A percentile compares a stretch with the other conserved stretches of the same genome.
Evolutionary conservation across 192 early-diverging fungal genomes (phyloP).

Genomic region (Mortierella claussenii): DNA sequence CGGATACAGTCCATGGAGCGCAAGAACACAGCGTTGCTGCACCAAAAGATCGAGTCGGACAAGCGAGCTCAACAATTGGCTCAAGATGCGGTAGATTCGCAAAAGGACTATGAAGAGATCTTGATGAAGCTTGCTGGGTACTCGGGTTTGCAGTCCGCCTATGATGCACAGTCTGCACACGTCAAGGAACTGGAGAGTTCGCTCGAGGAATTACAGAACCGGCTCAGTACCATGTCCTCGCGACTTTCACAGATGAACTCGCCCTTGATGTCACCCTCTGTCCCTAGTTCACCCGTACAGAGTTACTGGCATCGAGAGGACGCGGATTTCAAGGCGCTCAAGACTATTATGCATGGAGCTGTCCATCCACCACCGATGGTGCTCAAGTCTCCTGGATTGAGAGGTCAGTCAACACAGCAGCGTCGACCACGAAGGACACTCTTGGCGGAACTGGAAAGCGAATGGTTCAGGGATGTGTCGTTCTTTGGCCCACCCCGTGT

Average conservation of each 20-base stretch:
- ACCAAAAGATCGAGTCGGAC: slow-evolving; percentile 37
- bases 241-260: slow-evolving; percentile 48
- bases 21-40: slow-evolving; percentile 21
- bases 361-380: slow-evolving; percentile 24
- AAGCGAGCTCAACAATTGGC: slow-evolving; percentile 22
- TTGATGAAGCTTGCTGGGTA: slow-evolving; percentile 14
- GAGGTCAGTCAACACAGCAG: no score
- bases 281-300: slow-evolving; percentile 38
- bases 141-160: slow-evolving; percentile 22
- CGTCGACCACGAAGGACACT: slow-evolving; percentile 45
- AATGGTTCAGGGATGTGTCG: slow-evolving; percentile 56
- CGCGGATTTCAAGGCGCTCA: slow-evolving; percentile 44
- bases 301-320: slow-evolving; percentile 32
- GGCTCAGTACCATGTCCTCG: slow-evolving; percentile 34
- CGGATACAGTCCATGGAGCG: slow-evolving; percentile 42
- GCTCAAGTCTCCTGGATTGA: slow-evolving; percentile 31
- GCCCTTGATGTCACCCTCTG: slow-evolving; percentile 38
- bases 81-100: slow-evolving; percentile 27
- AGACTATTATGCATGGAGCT: slow-evolving; percentile 44
- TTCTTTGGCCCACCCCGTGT: slow-evolving; percentile 42
- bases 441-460: slow-evolving; percentile 62
- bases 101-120: slow-evolving; percentile 33
- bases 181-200: slow-evolving; percentile 35
- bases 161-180: slow-evolving; percentile 31
- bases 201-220: slow-evolving; percentile 34